Base-by-base conservation (phyloP, 495 filamentous ascomycete species). In the Pyronema omphalodes region DNA sequence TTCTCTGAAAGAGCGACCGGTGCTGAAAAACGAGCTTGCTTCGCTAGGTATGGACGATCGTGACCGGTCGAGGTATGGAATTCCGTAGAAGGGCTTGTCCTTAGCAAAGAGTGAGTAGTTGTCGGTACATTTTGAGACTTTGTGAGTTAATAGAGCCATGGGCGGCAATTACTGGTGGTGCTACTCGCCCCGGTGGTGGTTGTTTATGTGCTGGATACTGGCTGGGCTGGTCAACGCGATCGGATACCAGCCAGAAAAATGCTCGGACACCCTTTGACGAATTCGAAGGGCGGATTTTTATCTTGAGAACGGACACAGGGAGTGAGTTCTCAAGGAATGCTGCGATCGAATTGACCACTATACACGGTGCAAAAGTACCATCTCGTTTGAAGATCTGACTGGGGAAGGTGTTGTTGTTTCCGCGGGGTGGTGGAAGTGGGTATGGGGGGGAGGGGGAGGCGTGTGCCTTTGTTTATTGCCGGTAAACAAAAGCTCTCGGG, bases 271-370 rank as follows among this genome's bases (percentile, higher is more conserved):
- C 44, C 23, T n/a, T n/a, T 47, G 44, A n/a, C 7, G 44, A 47
- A 11, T 50, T 36, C 36, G 44, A 47, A 23, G 8, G 12, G 47
- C 36, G 9, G 11, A 35, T 36, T 36, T 49, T 50, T 36, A 11
- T 11, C 29, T 34, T 36, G 12, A 19, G 9, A 11, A 36, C 34
- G 6, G 29, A 47, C 44, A 19, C 15, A 47, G 12, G 17, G 23
- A 50, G 9, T 8, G 17, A 11, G 47, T 9, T 4, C 47, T 23
- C 9, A 36, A 50, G 12, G 29, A 12, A 47, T 47, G 18, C 18
- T 52, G 50, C 50, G 50, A 52, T 52, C 50, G 37, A 52, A 40
- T 52, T 52, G 50, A 52, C 50, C 50, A 52, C 50, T 52, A 52
- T 52, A 37, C 50, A 19, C 15, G 7, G 47, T 34, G 8, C 18